These are phyloP conservation scores for Tricholoma terreum DNA, from an alignment of 768 basidiomycete species.

Conservation along the genomic window DNA sequence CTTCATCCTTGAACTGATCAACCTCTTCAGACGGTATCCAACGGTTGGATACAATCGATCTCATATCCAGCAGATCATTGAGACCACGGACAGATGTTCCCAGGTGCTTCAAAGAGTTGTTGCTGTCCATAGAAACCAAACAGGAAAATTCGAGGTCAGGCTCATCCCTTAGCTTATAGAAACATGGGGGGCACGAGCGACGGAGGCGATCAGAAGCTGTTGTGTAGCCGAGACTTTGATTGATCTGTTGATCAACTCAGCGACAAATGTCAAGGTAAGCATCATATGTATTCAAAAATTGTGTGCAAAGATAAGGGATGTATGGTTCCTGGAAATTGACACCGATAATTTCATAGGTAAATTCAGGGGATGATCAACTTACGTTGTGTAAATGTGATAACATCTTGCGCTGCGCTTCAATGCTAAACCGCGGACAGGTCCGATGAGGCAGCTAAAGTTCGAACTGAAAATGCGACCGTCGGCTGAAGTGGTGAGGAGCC, in stretches of 20 bases:
- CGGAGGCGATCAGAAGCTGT: neutral
- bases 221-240: neutral
- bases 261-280: neutral
- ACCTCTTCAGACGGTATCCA: no score
- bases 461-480: slow-evolving; percentile 6
- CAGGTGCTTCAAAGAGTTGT: no score
- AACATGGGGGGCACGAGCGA: neutral
- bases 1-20: no score
- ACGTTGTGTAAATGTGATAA: slow-evolving; percentile 14
- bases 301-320: neutral
- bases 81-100: no score
- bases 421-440: no score
- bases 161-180: neutral
- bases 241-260: no score
- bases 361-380: neutral
- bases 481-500: slow-evolving; percentile 8
- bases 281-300: no score
- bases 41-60: neutral
- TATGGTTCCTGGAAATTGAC: neutral
- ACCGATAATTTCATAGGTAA: neutral
- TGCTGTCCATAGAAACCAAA: neutral
- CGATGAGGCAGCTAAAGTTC: slow-evolving; percentile 1
- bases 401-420: slow-evolving; percentile 6
- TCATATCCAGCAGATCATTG: neutral
- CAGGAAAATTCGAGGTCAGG: neutral